Evolutionary conservation across 192 early-diverging fungal species (phyloP).

Genomic region (Helicostylum pulchrum): DNA sequence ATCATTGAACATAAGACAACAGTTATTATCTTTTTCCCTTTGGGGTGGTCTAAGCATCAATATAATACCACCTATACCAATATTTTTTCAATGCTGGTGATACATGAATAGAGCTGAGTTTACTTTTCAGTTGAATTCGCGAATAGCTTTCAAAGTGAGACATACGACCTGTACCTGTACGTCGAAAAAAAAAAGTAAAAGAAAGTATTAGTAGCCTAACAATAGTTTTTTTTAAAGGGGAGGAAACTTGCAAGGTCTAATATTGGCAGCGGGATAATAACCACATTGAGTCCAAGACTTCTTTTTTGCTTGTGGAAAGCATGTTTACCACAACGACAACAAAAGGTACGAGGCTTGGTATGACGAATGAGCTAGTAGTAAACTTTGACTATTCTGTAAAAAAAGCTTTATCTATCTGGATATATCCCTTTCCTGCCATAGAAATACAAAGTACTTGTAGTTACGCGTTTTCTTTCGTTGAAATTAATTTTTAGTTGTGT

Average conservation of each 20-base stretch:
- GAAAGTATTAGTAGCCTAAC: too few species aligned
- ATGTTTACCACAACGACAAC: constrained; percentile 92
- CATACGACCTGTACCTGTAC: constrained; percentile 96
- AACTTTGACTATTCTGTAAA: background rate
- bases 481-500: too few species aligned
- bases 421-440: too few species aligned
- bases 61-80: constrained; percentile 33
- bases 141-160: constrained; percentile 84
- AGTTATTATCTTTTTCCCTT: background rate
- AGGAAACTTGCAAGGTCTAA: constrained; percentile 71
- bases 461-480: too few species aligned
- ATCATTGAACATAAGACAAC: background rate
- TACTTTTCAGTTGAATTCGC: constrained; percentile 15
- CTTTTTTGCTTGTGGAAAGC: constrained; percentile 80
- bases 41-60: constrained; percentile 23
- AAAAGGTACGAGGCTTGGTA: constrained; percentile 98
- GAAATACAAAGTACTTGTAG: too few species aligned
- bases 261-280: constrained; percentile 95
- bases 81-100: background rate
- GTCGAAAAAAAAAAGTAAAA: constrained; percentile 58
- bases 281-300: constrained; percentile 99
- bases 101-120: background rate
- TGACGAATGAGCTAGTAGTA: constrained; percentile 86
- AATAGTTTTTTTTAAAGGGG: too few species aligned
- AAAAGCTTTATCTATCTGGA: too few species aligned